Evolutionary conservation across 768 basidiomycete species (phyloP).

Genomic region (Hygrophorus russula): DNA sequence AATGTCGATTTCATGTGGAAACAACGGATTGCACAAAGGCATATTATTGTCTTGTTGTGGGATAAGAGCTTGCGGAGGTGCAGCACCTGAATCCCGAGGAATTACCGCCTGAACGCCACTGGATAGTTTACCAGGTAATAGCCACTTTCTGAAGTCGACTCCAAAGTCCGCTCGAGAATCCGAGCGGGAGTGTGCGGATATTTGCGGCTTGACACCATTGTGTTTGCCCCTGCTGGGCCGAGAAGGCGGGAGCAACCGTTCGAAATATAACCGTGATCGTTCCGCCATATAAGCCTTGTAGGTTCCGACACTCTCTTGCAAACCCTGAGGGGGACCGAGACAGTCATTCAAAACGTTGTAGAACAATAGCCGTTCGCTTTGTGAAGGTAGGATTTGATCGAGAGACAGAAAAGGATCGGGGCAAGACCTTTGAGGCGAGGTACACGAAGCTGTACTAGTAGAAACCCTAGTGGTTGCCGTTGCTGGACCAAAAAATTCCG

Average conservation of each 20-base stretch:
- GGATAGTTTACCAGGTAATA: constrained; percentile 10
- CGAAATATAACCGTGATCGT: constrained; percentile 34
- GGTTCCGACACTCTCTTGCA: constrained; percentile 40
- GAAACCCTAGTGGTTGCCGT: neutral
- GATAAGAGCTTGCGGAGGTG: neutral
- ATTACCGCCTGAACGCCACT: neutral
- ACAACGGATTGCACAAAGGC: neutral
- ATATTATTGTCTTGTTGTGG: neutral
- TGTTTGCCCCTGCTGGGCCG: neutral
- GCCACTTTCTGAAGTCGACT: constrained; percentile 21
- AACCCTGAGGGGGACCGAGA: constrained; percentile 32
- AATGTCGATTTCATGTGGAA: neutral
- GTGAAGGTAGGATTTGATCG: constrained; percentile 25
- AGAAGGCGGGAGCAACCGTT: constrained; percentile 21
- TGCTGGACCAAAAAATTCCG: neutral
- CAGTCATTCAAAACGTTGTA: constrained; percentile 40
- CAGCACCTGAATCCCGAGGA: neutral
- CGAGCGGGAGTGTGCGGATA: neutral
- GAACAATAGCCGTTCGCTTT: constrained; percentile 35
- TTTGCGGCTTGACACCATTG: neutral
- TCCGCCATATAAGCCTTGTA: constrained; percentile 43
- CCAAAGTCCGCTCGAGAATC: constrained; percentile 7
- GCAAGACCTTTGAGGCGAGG: neutral
- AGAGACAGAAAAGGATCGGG: neutral
- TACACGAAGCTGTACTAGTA: neutral